Base-by-base conservation (phyloP, 2,329 filamentous ascomycete genomes). In the Fusarium sp. region DNA sequence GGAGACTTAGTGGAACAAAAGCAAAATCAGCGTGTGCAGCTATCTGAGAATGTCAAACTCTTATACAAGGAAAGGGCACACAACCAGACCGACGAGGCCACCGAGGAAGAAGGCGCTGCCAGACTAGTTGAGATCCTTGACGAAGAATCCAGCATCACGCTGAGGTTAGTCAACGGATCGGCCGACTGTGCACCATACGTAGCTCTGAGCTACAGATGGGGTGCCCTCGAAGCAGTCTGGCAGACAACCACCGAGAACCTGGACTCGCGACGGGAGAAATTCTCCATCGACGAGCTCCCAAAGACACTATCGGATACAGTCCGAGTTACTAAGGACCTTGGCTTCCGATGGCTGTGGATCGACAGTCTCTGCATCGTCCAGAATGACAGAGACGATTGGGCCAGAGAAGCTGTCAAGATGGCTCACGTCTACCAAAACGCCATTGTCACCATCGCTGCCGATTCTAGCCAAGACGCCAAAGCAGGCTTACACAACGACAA, bases 341-440 rank as follows among this genome's bases (percentile, higher is more conserved):
- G 57, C 0, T 32, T 61, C 5, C 10, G 15, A 4, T 59, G 54
- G 32, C 30, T 51, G 2, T 61, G 54, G 54, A 51, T 59, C 2
- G 54, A 61, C 4, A 61, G 57, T 6, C 20, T 61, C 6, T 61
- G 54, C 2, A 61, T 61, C 9, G 3, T 61, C 5, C 57, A 61
- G 17, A 39, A 59, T 5, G 45, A 61, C 11, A 45, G 27, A 2
- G 20, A 20, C 0, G 57, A 61, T 3, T 61, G 57, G 57, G 39
- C 39, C 0, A 39, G 14, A 15, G 57, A 60, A 51, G 57, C 57
- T 6, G 17, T 59, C 6, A 60, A 61, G 10, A 59, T 61, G 54
- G 45, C 39, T 9, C 4, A n/a, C 15, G 40, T 61, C 4, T 61
- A 61, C 20, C 57, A 61, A 2, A 59, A 59, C 4, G 55, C 57